Evolutionary conservation across 495 filamentous ascomycete genomes (phyloP).

Genomic region (Xylaria venustula): DNA sequence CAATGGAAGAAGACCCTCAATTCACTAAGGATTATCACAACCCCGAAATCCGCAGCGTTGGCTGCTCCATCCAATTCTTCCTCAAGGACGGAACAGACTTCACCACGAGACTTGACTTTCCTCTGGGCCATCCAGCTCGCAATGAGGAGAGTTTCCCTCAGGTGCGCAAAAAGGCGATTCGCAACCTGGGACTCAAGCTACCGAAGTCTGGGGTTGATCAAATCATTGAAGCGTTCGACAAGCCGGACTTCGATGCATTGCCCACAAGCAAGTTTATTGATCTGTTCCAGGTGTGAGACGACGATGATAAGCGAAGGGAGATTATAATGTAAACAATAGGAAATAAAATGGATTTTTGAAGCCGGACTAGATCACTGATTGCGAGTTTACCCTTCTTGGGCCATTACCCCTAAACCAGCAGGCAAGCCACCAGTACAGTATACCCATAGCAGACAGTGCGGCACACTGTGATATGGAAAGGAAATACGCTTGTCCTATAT

Average conservation of each 20-base stretch:
- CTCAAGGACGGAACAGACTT: slow-evolving; percentile 3
- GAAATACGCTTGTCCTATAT: too few species aligned
- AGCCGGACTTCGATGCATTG: neutral
- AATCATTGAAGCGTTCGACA: neutral
- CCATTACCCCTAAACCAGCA: too few species aligned
- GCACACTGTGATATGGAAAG: too few species aligned
- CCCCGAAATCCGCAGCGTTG: slow-evolving; percentile 16
- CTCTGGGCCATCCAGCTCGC: slow-evolving; percentile 7
- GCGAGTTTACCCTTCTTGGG: too few species aligned
- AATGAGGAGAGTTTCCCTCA: slow-evolving; percentile 6
- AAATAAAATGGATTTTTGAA: neutral
- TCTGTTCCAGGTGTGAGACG: neutral
- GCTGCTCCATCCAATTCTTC: neutral
- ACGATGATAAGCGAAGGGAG: neutral
- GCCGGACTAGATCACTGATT: too few species aligned
- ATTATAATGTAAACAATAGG: neutral
- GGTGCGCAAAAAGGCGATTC: slow-evolving; percentile 9
- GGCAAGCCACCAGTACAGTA: too few species aligned
- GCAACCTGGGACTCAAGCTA: slow-evolving; percentile 3
- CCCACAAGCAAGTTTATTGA: slow-evolving; percentile 3
- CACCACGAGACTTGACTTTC: slow-evolving; percentile 3
- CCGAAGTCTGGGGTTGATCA: neutral
- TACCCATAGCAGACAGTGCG: too few species aligned
- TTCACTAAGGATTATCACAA: slow-evolving; percentile 42
- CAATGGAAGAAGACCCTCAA: slow-evolving; percentile 25